Conservation (phyloP, 306 rosid genomes). For the Malus asiatica region DNA sequence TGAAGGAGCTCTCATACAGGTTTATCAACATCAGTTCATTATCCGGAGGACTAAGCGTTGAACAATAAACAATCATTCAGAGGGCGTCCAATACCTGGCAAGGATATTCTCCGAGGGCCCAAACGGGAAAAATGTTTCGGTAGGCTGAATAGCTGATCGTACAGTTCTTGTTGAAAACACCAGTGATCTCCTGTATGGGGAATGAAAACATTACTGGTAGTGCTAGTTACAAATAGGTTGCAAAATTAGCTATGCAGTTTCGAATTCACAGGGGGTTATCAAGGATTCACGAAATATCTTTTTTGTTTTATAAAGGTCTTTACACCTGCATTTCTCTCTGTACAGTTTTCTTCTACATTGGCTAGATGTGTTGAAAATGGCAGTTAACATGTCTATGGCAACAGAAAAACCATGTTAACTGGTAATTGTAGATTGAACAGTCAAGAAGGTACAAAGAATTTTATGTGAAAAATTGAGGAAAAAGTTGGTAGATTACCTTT, state of each 20-base stretch:
- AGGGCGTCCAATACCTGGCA: slow-evolving; percentile 19
- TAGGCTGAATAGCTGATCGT: slow-evolving; percentile 38
- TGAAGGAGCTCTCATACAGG: not conserved
- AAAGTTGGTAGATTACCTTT: slow-evolving; percentile 14
- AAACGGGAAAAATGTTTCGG: slow-evolving; percentile 22
- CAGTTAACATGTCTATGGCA: not conserved
- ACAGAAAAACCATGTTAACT: not conserved
- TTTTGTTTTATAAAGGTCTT: too few species aligned
- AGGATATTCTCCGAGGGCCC: slow-evolving; percentile 20
- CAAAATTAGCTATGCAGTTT: too few species aligned
- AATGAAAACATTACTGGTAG: not conserved
- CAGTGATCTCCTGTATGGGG: slow-evolving; percentile 30
- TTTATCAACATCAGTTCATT: not conserved
- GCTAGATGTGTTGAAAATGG: too few species aligned
- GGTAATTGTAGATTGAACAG: too few species aligned
- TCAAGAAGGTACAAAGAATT: too few species aligned
- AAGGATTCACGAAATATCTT: too few species aligned
- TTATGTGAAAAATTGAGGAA: not conserved
- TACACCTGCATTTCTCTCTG: too few species aligned
- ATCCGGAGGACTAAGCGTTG: not conserved
- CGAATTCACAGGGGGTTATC: too few species aligned
- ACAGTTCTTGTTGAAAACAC: slow-evolving; percentile 39
- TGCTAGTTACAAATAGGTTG: too few species aligned
- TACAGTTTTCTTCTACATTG: too few species aligned
- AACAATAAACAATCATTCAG: not conserved